phyloP scores from a whole-genome alignment of 2,329 filamentous ascomycete genomes.

The Sclerotinia nivalis region DNA sequence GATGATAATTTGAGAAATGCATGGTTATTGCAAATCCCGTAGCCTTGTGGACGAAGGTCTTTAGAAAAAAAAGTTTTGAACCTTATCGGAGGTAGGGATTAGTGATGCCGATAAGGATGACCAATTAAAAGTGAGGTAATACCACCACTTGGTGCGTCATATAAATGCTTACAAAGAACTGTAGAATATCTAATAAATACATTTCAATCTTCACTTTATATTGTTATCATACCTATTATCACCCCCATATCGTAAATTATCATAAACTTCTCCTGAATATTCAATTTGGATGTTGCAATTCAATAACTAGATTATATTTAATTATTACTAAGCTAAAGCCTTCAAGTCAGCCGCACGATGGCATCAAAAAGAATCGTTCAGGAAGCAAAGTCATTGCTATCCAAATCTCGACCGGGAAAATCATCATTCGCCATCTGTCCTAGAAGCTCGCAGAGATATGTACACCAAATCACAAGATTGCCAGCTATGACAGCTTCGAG shows the following conservation, averaged over 20 bases:
- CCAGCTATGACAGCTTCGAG: conserved; percentile 51
- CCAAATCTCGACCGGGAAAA: conserved; percentile 35
- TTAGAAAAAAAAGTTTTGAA: not conserved
- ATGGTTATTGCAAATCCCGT: not conserved
- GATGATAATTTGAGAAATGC: conserved; percentile 1
- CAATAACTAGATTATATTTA: not conserved
- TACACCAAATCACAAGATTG: conserved; percentile 48
- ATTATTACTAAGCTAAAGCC: not conserved
- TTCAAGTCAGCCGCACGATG: conserved; percentile 28
- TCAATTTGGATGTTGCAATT: not conserved
- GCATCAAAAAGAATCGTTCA: conserved; percentile 34
- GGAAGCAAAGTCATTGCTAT: conserved; percentile 30
- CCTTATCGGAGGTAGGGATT: conserved; percentile 1
- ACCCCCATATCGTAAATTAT: no score
- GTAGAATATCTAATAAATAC: not conserved
- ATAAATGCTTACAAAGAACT: conserved; percentile 15
- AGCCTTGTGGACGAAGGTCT: not conserved
- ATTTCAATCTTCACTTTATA: conserved; percentile 9
- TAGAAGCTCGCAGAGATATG: conserved; percentile 41
- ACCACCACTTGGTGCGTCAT: conserved; percentile 9
- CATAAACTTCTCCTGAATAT: not conserved
- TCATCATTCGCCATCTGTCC: conserved; percentile 39
- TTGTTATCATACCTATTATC: not conserved
- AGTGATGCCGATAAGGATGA: not conserved
- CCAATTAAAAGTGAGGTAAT: conserved; percentile 5